Evolutionary conservation across 2,329 filamentous ascomycete species (phyloP).

Genomic region (Alternaria viburni): DNA sequence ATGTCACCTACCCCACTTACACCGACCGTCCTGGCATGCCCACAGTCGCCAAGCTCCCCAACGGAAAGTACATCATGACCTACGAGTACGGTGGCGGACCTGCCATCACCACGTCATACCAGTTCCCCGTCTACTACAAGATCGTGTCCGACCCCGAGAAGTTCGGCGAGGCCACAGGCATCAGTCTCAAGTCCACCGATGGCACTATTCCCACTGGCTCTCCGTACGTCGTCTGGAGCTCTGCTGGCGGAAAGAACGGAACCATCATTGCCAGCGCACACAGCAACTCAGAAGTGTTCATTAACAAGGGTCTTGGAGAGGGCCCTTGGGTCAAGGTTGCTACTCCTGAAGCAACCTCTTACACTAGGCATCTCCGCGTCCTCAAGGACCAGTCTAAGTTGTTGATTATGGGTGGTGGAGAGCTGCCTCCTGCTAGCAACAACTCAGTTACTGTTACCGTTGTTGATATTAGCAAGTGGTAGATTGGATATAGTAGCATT

Average conservation of each 20-base stretch:
- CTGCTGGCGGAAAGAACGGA: slow-evolving; percentile 55
- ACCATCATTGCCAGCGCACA: slow-evolving; percentile 58
- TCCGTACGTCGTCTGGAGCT: slow-evolving; percentile 61
- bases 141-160: slow-evolving; percentile 55
- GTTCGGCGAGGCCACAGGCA: slow-evolving; percentile 52
- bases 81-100: slow-evolving; percentile 67
- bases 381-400: slow-evolving; percentile 49
- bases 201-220: slow-evolving; percentile 55
- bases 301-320: slow-evolving; percentile 55
- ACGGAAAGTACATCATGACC: slow-evolving; percentile 67
- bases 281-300: slow-evolving; percentile 51
- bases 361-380: slow-evolving; percentile 56
- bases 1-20: slow-evolving; percentile 68
- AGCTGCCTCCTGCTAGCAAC: slow-evolving; percentile 41
- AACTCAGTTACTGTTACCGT: slow-evolving; percentile 42
- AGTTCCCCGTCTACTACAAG: slow-evolving; percentile 62
- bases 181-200: slow-evolving; percentile 53
- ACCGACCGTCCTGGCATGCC: slow-evolving; percentile 73
- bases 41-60: slow-evolving; percentile 63
- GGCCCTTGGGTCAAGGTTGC: slow-evolving; percentile 55
- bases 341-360: slow-evolving; percentile 51
- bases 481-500: background rate
- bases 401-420: slow-evolving; percentile 52
- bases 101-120: slow-evolving; percentile 38
- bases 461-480: slow-evolving; percentile 37